phyloP scores from a whole-genome alignment of 1,284 basidiomycete genomes.

The Cutaneotrichosporon mucoides region DNA sequence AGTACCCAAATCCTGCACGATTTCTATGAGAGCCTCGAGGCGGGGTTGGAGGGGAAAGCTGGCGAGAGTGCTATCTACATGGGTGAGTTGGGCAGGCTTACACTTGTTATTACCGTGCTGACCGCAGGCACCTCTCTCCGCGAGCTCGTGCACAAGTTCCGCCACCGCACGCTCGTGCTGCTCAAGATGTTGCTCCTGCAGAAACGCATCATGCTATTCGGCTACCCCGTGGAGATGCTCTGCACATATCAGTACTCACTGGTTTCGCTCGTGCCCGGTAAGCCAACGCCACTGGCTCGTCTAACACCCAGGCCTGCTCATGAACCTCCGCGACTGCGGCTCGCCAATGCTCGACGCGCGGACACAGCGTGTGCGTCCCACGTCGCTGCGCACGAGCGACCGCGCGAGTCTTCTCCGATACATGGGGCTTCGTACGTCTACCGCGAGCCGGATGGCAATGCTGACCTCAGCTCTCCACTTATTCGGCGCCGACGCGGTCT shows the following conservation, averaged over 20 bases:
- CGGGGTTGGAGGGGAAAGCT: conserved; percentile 38
- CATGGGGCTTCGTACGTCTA: conserved; percentile 70
- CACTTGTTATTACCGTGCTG: too few species aligned
- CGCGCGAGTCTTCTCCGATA: conserved; percentile 85
- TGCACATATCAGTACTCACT: conserved; percentile 98
- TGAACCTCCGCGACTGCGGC: conserved; percentile 84
- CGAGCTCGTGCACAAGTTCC: conserved; percentile 89
- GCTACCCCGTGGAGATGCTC: conserved; percentile 91
- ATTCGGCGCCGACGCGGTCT: conserved; percentile 88
- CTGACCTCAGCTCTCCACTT: conserved; percentile 48
- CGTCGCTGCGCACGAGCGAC: conserved; percentile 82
- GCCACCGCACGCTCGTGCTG: conserved; percentile 84
- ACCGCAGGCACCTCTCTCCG: conserved; percentile 75
- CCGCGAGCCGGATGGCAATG: too few species aligned
- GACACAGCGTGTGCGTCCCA: conserved; percentile 61
- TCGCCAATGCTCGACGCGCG: conserved; percentile 70
- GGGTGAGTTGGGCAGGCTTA: conserved; percentile 21
- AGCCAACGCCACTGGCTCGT: too few species aligned
- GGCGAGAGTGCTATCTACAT: conserved; percentile 48
- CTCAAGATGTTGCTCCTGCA: conserved; percentile 93
- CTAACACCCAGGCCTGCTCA: conserved; percentile 58
- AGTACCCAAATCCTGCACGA: conserved; percentile 78
- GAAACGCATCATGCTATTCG: conserved; percentile 91
- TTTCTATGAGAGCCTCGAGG: conserved; percentile 70
- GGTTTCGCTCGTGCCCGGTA: conserved; percentile 69